Evolutionary conservation across 2,329 filamentous ascomycete species (phyloP), one percentile per base, ranked within the genome.

Genomic region (Fusarium nygamai): DNA sequence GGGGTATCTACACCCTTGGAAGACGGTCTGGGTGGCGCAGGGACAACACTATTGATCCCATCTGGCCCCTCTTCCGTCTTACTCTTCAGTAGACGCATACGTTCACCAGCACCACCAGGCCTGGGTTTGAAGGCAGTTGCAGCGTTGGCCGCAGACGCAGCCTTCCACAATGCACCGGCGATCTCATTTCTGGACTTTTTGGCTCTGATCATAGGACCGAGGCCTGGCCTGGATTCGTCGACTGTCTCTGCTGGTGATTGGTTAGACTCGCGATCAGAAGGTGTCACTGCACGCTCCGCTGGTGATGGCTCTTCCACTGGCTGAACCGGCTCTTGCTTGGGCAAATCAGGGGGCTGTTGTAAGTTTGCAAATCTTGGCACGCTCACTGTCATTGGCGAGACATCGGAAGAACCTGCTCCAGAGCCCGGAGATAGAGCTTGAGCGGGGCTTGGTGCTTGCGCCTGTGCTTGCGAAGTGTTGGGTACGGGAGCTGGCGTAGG

Each of bases 181-280:
- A 96, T 87, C 64, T 96, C 92, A n/a, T 87, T 88, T 71, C 89
- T 91, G 3, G 91, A 92, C 70, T 89, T 90, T 80, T 94, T 94
- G 72, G 92, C 90, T 82, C 94, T 96, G 78, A 98, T 92, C 95
- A 98, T 98, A 5, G 95, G 94, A 0, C 94, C 94, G 12, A 97
- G 43, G n/a, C 76, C 76, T 16, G 77, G 77, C 46, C 64, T 74
- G 17, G 76, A 68, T 24, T 73, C 70, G 10, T 72, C 61, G 13
- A 47, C 67, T 24, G 70, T 33, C 9, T 72, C 71, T 29, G 53
- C 39, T 34, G 74, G 44, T 10, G 63, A 57, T 56, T 59, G 48
- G 33, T 41, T 62, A n/a, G 72, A 59, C 31, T 53, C 54, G 13
- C 53, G 53, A 13, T 71, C 59, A 12, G 41, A 58, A 8, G 80